A percentile compares a stretch with the other conserved stretches of the same genome.
These are phyloP conservation scores for Alternaria conjuncta DNA, from an alignment of 2,329 filamentous ascomycete species.

Conservation along the genomic window DNA sequence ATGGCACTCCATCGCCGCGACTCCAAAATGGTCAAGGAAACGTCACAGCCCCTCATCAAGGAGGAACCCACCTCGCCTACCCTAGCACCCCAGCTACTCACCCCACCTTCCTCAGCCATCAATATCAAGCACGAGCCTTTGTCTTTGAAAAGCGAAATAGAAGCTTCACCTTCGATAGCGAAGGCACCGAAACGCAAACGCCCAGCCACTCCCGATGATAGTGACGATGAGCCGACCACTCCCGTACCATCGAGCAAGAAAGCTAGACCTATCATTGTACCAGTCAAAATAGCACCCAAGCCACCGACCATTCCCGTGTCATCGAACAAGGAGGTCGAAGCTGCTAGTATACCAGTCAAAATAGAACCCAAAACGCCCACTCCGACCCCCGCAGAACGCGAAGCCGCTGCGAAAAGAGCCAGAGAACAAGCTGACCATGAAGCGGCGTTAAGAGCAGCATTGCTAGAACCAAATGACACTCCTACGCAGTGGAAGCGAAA, in stretches of 20 bases:
- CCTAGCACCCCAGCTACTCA: neutral
- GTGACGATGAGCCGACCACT: neutral
- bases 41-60: neutral
- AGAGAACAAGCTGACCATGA: neutral
- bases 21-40: neutral
- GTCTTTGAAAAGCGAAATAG: neutral
- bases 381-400: neutral
- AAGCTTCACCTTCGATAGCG: neutral
- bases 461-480: neutral
- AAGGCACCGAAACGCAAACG: neutral
- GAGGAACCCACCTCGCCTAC: neutral
- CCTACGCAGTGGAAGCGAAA: neutral
- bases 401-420: neutral
- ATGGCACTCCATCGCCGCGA: neutral
- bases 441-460: neutral
- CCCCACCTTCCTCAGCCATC: neutral
- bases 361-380: neutral
- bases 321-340: neutral
- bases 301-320: neutral
- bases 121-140: neutral
- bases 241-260: neutral
- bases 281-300: neutral
- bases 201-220: neutral
- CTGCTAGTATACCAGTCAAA: neutral
- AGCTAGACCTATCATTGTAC: neutral